These are phyloP conservation scores for Trametes gibbosa DNA, from an alignment of 768 basidiomycete species.

Conservation along the genomic window DNA sequence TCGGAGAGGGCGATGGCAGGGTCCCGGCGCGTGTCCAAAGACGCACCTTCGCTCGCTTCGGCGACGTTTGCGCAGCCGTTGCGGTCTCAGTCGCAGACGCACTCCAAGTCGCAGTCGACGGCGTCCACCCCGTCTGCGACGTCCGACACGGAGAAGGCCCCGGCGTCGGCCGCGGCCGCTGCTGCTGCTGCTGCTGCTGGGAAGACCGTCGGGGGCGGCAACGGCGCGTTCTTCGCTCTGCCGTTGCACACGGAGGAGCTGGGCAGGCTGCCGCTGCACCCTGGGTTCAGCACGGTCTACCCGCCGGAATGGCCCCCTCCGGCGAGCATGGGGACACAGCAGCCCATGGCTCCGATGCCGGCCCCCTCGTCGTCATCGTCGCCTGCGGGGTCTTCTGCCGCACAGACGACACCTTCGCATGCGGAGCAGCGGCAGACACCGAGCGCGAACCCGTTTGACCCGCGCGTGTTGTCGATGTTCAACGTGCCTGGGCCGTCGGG, in stretches of 20 bases:
- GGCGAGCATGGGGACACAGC: not conserved
- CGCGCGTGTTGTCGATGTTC: conserved; percentile 24
- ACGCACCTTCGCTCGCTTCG: conserved; percentile 7
- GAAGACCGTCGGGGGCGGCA: conserved; percentile 14
- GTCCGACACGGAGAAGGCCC: not conserved
- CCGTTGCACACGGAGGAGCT: conserved; percentile 59
- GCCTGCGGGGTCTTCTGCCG: not conserved
- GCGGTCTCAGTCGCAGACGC: conserved; percentile 4
- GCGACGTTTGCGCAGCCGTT: conserved; percentile 14
- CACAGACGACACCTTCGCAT: too few species aligned
- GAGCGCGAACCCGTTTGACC: conserved; percentile 10
- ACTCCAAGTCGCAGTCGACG: conserved; percentile 4
- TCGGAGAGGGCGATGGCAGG: conserved; percentile 32
- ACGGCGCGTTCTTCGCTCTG: conserved; percentile 32
- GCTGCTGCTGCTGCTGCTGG: not conserved
- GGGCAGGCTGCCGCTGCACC: conserved; percentile 49
- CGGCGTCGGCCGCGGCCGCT: not conserved
- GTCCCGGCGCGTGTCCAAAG: conserved; percentile 32
- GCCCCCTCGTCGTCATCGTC: not conserved
- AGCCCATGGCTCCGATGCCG: not conserved
- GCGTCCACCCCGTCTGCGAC: not conserved
- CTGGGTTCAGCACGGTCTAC: conserved; percentile 12
- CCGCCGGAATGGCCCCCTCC: not conserved
- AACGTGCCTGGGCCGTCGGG: conserved; percentile 17
- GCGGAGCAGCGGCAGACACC: not conserved